A percentile compares a stretch with the other conserved stretches of the same genome.
These are phyloP conservation scores for Lactifluus hygrophoroides DNA, from an alignment of 768 basidiomycete genomes.

Conservation along the genomic window DNA sequence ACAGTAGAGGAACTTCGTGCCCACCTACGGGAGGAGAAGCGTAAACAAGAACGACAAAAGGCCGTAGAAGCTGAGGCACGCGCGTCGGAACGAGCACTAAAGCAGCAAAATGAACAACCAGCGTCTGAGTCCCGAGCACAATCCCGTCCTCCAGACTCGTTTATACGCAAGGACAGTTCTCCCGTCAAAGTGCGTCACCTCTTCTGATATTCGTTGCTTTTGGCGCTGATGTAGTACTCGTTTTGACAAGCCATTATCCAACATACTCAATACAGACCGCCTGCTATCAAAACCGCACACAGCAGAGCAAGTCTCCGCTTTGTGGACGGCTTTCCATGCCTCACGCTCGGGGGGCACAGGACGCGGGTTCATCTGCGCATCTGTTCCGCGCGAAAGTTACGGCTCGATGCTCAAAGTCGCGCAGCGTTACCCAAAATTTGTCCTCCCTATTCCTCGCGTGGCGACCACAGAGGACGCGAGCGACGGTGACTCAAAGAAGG, in stretches of 20 bases:
- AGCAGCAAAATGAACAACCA: constrained; percentile 4
- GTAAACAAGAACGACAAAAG: constrained; percentile 3
- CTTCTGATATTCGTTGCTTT: not conserved
- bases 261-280: constrained; percentile 69
- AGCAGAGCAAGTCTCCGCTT: constrained; percentile 59
- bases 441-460: constrained; percentile 69
- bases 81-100: not conserved
- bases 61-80: constrained; percentile 19
- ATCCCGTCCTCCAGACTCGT: constrained; percentile 8
- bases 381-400: constrained; percentile 68
- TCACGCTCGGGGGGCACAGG: constrained; percentile 74
- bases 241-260: constrained; percentile 76
- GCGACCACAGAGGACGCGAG: constrained; percentile 28
- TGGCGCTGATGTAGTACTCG: not conserved
- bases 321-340: constrained; percentile 89
- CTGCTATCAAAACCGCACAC: constrained; percentile 63
- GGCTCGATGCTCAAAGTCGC: constrained; percentile 56
- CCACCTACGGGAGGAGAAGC: constrained; percentile 8
- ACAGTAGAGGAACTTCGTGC: constrained; percentile 12
- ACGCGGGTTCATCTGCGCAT: constrained; percentile 78
- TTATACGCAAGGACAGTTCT: constrained; percentile 50
- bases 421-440: constrained; percentile 63
- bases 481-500: constrained; percentile 31
- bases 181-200: constrained; percentile 48
- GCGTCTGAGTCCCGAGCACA: constrained; percentile 6